A percentile compares a stretch with the other conserved stretches of the same genome.
phyloP scores from a whole-genome alignment of 495 filamentous ascomycete species.

The Penicillium dipodomyicola region DNA sequence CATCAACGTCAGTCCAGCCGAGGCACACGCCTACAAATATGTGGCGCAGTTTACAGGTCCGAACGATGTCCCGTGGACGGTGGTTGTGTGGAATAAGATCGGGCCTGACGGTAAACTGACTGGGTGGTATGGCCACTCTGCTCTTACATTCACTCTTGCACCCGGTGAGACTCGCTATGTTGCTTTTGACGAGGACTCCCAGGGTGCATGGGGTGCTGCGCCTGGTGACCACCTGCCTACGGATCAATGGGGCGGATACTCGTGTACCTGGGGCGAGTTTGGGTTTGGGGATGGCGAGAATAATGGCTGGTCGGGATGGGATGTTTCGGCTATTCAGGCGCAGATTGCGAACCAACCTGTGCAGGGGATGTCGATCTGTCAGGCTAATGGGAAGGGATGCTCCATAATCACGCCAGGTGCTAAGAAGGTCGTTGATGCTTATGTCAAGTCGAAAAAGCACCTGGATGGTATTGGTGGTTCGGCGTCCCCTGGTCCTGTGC shows the following conservation, averaged over 20 bases:
- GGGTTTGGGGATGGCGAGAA: constrained; percentile 39
- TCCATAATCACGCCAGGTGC: constrained; percentile 36
- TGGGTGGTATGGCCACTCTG: constrained; percentile 47
- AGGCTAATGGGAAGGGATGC: constrained; percentile 29
- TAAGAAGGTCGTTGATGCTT: constrained; percentile 33
- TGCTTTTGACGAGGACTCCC: constrained; percentile 49
- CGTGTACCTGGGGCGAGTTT: constrained; percentile 48
- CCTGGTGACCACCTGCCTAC: constrained; percentile 34
- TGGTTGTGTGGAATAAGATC: constrained; percentile 56
- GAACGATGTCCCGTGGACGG: constrained; percentile 36
- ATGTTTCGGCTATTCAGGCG: constrained; percentile 48
- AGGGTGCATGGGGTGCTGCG: constrained; percentile 40
- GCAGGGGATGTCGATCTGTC: constrained; percentile 41
- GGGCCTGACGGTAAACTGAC: constrained; percentile 41
- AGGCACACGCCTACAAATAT: constrained; percentile 45
- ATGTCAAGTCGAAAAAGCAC: constrained; percentile 28
- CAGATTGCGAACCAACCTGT: constrained; percentile 34
- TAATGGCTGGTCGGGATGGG: constrained; percentile 42
- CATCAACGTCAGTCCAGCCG: constrained; percentile 36
- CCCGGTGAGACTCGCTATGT: constrained; percentile 45
- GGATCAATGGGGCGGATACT: constrained; percentile 39
- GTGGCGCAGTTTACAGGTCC: constrained; percentile 45
- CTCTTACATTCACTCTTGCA: constrained; percentile 43
- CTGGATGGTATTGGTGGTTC: constrained; percentile 39
- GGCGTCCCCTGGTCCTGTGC: constrained; percentile 29